Evolutionary conservation across 2,329 filamentous ascomycete species (phyloP).

Genomic region (Zasmidium citrigriseum): DNA sequence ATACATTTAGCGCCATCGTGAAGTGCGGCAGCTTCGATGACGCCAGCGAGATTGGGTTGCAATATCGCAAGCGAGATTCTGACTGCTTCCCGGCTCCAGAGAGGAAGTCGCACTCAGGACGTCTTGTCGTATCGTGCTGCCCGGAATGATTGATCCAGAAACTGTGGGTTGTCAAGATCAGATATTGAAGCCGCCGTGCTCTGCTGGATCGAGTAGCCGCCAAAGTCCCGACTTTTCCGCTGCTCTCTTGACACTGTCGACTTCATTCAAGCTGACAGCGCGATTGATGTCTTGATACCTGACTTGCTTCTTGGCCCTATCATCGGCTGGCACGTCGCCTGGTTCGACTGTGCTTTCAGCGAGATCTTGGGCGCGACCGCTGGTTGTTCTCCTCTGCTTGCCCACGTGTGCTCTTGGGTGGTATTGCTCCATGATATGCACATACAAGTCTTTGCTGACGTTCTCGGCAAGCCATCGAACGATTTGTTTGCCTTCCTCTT

Average conservation of each 20-base stretch:
- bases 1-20: background rate
- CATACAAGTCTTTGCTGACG: slow-evolving; percentile 72
- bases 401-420: slow-evolving; percentile 79
- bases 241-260: slow-evolving; percentile 65
- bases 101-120: background rate
- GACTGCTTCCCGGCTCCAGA: background rate
- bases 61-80: background rate
- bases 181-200: slow-evolving; percentile 58
- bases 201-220: slow-evolving; percentile 70
- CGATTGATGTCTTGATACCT: slow-evolving; percentile 79
- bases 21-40: background rate
- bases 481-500: slow-evolving; percentile 71
- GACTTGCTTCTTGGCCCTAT: slow-evolving; percentile 47
- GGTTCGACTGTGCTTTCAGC: slow-evolving; percentile 32
- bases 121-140: background rate
- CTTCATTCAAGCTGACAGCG: slow-evolving; percentile 64
- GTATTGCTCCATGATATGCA: slow-evolving; percentile 91
- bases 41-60: background rate
- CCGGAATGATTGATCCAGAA: background rate
- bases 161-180: slow-evolving; percentile 11
- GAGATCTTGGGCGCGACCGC: slow-evolving; percentile 27
- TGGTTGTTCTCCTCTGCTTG: slow-evolving; percentile 55
- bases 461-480: slow-evolving; percentile 74
- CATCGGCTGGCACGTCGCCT: slow-evolving; percentile 28
- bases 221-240: slow-evolving; percentile 73